Percentiles rank a stretch among this genome's conserved stretches.
These are phyloP conservation scores for Suhomyces choctaworum DNA, from an alignment of 1,139 yeast species.

Conservation along the genomic window DNA sequence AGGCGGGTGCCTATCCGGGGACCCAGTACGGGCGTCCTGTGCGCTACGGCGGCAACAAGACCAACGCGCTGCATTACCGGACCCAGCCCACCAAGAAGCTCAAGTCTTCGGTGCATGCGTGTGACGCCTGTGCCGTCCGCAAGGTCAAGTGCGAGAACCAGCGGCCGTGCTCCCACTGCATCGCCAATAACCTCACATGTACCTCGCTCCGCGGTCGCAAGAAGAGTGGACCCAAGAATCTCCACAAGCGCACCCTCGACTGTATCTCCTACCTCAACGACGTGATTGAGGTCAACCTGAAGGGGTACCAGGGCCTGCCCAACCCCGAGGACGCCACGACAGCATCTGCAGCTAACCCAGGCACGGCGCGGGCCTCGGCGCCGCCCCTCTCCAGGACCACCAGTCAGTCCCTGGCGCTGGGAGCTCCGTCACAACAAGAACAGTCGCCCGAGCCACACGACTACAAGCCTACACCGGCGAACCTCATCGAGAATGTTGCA, in stretches of 20 bases:
- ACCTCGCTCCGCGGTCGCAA: constrained; percentile 41
- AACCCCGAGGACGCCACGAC: constrained; percentile 1
- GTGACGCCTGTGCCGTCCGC: constrained; percentile 49
- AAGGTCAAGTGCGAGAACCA: constrained; percentile 45
- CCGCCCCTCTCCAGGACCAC: background rate
- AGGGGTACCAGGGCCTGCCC: constrained; percentile 2
- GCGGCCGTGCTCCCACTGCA: constrained; percentile 46
- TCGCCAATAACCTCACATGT: constrained; percentile 37
- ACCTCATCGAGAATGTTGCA: constrained; percentile 17
- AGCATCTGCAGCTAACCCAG: background rate
- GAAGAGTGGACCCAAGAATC: constrained; percentile 47
- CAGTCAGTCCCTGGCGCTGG: background rate
- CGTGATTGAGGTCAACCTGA: constrained; percentile 16
- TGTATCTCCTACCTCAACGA: constrained; percentile 27
- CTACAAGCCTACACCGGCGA: constrained; percentile 18
- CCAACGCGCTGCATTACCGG: constrained; percentile 3
- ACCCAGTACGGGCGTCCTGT: background rate
- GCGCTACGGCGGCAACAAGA: background rate
- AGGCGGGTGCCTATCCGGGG: background rate
- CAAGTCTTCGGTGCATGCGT: constrained; percentile 25
- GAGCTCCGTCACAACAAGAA: background rate
- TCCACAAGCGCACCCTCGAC: constrained; percentile 37
- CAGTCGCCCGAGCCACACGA: constrained; percentile 12
- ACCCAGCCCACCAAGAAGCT: constrained; percentile 14
- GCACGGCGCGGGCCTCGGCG: no score